Percentiles rank a stretch among this genome's conserved stretches.
Conservation (phyloP, 2,329 filamentous ascomycete genomes). For the Periconia macrospinosa region DNA sequence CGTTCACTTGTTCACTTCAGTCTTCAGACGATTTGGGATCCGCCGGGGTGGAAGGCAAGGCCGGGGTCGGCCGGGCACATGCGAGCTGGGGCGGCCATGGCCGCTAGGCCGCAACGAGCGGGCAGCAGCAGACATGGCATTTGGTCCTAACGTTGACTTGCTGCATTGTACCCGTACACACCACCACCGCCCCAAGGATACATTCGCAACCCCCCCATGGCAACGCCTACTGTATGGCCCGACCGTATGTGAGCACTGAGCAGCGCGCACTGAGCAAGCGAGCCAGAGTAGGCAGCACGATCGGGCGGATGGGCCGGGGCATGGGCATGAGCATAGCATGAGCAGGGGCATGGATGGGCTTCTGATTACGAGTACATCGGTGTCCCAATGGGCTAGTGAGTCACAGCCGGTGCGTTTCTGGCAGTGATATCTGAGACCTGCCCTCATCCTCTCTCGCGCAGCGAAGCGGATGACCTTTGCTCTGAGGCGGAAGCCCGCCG, state of each 20-base stretch:
- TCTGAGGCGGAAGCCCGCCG: conserved; percentile 24
- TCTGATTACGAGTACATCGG: not conserved
- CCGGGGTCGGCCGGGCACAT: not conserved
- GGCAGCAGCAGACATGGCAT: no score
- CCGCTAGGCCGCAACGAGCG: not conserved
- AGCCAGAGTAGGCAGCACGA: not conserved
- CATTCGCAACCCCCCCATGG: not conserved
- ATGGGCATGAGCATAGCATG: no score
- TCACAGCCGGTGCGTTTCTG: conserved; percentile 29
- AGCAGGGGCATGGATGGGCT: not conserved
- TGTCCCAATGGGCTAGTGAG: conserved; percentile 19
- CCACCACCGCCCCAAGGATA: not conserved
- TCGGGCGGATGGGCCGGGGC: not conserved
- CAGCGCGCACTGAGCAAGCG: not conserved
- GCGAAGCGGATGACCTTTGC: conserved; percentile 27
- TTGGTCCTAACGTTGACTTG: no score
- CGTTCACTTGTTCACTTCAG: not conserved
- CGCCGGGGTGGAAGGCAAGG: not conserved
- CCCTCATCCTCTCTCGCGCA: conserved; percentile 9
- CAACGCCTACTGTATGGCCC: not conserved
- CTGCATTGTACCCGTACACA: not conserved
- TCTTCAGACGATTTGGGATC: not conserved
- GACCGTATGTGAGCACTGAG: not conserved
- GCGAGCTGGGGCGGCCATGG: not conserved
- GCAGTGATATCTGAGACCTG: conserved; percentile 21